Base-by-base conservation (phyloP, 106 monocot species). In the Allium cepa region DNA sequence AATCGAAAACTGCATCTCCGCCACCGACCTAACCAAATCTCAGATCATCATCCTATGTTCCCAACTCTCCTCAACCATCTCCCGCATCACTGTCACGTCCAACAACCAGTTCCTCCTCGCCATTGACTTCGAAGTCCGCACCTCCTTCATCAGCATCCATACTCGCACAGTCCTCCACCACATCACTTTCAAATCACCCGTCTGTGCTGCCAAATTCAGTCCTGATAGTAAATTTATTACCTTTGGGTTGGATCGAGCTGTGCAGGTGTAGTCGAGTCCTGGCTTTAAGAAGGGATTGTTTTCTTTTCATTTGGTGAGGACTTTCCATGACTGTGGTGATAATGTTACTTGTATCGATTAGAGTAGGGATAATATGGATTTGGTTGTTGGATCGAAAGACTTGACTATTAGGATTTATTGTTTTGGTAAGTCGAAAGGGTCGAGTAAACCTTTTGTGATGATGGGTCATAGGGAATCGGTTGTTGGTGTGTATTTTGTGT, bases 241-340 rank as follows among this genome's bases (percentile, higher is more conserved):
- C 68, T 84, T 97, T 56, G 92, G 76, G 17, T 52, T 89, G 51
- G 84, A 86, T 1, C 88, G 80, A 79, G 74, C 84, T 22, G 28
- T 97, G n/a, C 97, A 92, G 84, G 79, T 92, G 8, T 97, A 89
- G 97, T 83, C 87, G 16, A 84, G 84, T 9, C 97, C 92, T 1
- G 82, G 82, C 7, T 90, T 92, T 74, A 72, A 69, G 17, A 86
- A 79, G 70, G 92, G 90, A 69, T 89, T 97, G 72, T 84, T 97
- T 69, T 92, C 97, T 5, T 92, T 97, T 65, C 68, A 97, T 27
- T 89, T 89, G 46, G 76, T 76, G 55, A 77, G 75, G 58, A 90
- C 87, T 14, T 77, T 90, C 50, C 53, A 87, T 5, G 89, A 85
- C 56, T 90, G 64, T 46, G 36, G 71, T 8, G 84, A 72, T 4